These are phyloP conservation scores for Tulasnella sp. DNA, from an alignment of 768 basidiomycete genomes.

Conservation along the genomic window DNA sequence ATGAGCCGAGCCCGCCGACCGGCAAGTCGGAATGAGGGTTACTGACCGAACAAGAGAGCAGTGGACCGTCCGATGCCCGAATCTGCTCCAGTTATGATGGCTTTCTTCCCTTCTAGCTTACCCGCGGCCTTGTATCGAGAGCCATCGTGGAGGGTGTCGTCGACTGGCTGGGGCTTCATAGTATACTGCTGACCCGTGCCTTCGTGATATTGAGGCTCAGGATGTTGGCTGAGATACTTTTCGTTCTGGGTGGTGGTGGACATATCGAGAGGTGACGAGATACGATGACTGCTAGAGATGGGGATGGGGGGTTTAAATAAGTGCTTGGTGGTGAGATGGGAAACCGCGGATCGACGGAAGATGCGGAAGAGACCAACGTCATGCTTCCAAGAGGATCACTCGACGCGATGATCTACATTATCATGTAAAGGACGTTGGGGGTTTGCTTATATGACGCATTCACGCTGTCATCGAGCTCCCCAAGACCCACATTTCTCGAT, in stretches of 20 bases:
- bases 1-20: neutral
- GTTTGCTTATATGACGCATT: neutral
- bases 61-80: constrained; percentile 42
- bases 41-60: constrained; percentile 37
- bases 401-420: neutral
- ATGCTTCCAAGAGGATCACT: neutral
- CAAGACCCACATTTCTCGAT: neutral
- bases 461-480: neutral
- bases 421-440: neutral
- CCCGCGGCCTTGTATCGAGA: constrained; percentile 39
- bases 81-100: constrained; percentile 46
- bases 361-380: neutral
- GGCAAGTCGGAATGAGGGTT: neutral
- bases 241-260: constrained; percentile 6
- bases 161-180: constrained; percentile 33
- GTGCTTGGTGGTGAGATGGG: neutral
- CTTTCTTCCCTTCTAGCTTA: constrained; percentile 43
- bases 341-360: neutral
- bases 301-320: neutral
- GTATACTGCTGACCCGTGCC: constrained; percentile 30
- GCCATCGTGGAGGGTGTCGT: constrained; percentile 41
- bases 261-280: neutral
- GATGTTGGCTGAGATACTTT: constrained; percentile 3
- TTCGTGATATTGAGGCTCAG: constrained; percentile 9
- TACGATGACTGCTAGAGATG: neutral